Evolutionary conservation across 2,329 filamentous ascomycete species (phyloP), one percentile per base, ranked within the genome.

Genomic region (Cryphonectria nitschkei): DNA sequence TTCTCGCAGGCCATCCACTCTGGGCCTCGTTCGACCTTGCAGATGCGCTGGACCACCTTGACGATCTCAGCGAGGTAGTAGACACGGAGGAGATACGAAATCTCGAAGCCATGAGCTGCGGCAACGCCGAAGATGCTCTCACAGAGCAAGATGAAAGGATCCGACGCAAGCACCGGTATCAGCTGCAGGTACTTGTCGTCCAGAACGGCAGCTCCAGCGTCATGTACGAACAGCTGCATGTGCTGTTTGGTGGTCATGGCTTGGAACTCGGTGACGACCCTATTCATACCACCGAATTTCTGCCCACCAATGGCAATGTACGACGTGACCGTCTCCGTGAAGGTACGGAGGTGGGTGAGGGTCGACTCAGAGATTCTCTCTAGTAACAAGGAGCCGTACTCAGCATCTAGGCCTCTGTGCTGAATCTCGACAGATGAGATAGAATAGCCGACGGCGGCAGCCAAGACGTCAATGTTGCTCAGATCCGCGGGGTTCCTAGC

Each of bases 41-140:
- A 84, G 78, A 89, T 84, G 76, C 88, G 84, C 73, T 85, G 86
- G 22, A 94, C 86, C 7, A 94, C 90, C 81, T 97, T 97, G 72
- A 97, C 89, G 70, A 99, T 89, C 81, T 99, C 96, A 2, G 93
- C 93, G 69, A 97, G 86, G 78, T 97, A 98, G 81, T 94, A 98
- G 62, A 98, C 84, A 52, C 92, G 90, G 65, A 98, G 81, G 67
- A 98, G 80, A 79, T 97, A 92, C 56, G 91, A 88, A 58, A 97
- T 89, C 69, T 97, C 93, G 54, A 93, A 86, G 56, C 88, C 84
- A 39, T 94, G 87, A 1, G 90, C 86, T 11, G 91, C 87, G 8
- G 88, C 86, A 26, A 97, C 79, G 68, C 90, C 92, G 67, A 94
- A 88, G 0, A 93, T 89, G 76, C 89, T 91, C 78, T 97, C 93